These are phyloP conservation scores for Saccharomyces paradoxus DNA, from an alignment of 805 yeast species.

Conservation along the genomic window DNA sequence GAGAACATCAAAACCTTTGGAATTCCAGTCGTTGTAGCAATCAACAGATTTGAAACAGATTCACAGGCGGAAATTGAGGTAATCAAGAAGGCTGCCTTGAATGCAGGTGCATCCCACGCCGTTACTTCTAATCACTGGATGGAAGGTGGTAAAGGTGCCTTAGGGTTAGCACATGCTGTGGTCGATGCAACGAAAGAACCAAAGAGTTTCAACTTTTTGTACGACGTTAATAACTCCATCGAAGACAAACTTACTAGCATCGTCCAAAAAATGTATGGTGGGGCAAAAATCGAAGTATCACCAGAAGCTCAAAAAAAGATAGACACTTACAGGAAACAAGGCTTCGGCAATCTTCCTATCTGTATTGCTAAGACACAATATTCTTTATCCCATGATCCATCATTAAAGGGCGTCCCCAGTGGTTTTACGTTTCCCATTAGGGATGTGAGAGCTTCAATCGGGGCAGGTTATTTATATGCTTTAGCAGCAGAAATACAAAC, in stretches of 20 bases:
- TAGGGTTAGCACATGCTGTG: slow-evolving; percentile 76
- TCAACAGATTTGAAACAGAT: slow-evolving; percentile 80
- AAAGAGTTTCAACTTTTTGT: slow-evolving; percentile 50
- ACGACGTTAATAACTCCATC: slow-evolving; percentile 62
- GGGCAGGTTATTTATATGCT: slow-evolving; percentile 95
- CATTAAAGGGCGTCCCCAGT: slow-evolving; percentile 87
- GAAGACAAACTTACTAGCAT: slow-evolving; percentile 73
- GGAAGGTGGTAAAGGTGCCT: slow-evolving; percentile 87
- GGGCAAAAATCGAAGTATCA: slow-evolving; percentile 69
- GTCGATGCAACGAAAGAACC: slow-evolving; percentile 60
- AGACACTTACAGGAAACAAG: slow-evolving; percentile 74
- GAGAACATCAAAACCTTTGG: slow-evolving; percentile 76
- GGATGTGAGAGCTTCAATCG: slow-evolving; percentile 88
- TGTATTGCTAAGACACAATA: slow-evolving; percentile 98
- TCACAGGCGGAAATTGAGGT: slow-evolving; percentile 70
- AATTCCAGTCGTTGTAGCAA: slow-evolving; percentile 89
- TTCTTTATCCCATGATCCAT: slow-evolving; percentile 89
- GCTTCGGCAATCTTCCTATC: slow-evolving; percentile 83
- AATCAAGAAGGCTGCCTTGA: slow-evolving; percentile 69
- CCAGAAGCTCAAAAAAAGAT: slow-evolving; percentile 77
- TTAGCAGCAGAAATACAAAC: slow-evolving; percentile 96
- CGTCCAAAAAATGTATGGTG: slow-evolving; percentile 90
- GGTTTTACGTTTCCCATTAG: slow-evolving; percentile 91
- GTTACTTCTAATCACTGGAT: slow-evolving; percentile 92
- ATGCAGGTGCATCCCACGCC: slow-evolving; percentile 92